Conservation (phyloP, 768 basidiomycete species). For the Tephrocybe sp. region DNA sequence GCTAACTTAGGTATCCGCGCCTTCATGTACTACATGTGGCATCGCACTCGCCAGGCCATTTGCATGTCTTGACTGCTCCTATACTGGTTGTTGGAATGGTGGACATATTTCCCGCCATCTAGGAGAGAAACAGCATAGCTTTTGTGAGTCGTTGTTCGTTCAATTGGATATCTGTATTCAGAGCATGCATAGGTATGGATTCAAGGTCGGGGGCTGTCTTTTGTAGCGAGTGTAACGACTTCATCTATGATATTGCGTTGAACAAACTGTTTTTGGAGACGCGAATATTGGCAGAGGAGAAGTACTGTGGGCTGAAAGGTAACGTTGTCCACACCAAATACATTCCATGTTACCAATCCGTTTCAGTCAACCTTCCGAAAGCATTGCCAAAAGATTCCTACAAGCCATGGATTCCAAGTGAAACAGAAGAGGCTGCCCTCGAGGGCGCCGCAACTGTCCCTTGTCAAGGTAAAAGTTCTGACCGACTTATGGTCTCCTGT, state of each 20-base stretch:
- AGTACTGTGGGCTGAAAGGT: constrained; percentile 62
- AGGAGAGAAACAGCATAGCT: constrained; percentile 53
- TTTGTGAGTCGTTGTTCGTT: constrained; percentile 49
- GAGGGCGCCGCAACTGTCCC: constrained; percentile 52
- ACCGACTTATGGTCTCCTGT: neutral
- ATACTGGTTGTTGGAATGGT: constrained; percentile 66
- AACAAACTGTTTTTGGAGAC: constrained; percentile 45
- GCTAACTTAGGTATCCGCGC: constrained; percentile 46
- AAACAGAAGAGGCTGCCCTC: constrained; percentile 42
- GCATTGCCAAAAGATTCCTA: constrained; percentile 30
- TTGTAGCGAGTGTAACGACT: constrained; percentile 74
- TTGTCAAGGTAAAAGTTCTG: constrained; percentile 63
- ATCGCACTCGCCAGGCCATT: constrained; percentile 61
- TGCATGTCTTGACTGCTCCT: constrained; percentile 72
- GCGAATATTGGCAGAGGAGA: constrained; percentile 58
- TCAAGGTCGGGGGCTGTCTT: constrained; percentile 71
- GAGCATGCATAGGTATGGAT: constrained; percentile 63
- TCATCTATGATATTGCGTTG: constrained; percentile 60
- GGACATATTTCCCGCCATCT: constrained; percentile 63
- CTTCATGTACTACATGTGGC: constrained; percentile 63
- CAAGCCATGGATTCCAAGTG: constrained; percentile 37
- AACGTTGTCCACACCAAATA: neutral
- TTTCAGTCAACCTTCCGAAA: constrained; percentile 19
- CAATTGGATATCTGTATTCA: neutral
- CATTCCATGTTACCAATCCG: neutral